Percentiles rank a stretch among this genome's conserved stretches.
Evolutionary conservation across 2,329 filamentous ascomycete species (phyloP).

Genomic region (Aureobasidium pullulans): DNA sequence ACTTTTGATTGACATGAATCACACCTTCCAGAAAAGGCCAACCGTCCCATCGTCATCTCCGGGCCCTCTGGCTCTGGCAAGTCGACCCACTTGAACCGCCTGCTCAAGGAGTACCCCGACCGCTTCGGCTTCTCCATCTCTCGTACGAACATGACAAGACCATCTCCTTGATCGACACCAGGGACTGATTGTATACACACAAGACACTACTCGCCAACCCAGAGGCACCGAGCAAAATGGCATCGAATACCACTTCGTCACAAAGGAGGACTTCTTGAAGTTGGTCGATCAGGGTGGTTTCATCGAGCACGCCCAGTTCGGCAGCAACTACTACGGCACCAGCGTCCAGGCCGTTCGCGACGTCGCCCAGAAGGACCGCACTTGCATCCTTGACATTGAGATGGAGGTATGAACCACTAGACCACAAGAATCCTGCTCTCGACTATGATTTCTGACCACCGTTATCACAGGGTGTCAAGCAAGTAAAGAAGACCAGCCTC

Average conservation of each 20-base stretch:
- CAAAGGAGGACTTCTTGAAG: slow-evolving; percentile 57
- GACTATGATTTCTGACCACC: neutral
- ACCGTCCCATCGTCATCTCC: slow-evolving; percentile 62
- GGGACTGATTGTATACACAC: neutral
- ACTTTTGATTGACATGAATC: slow-evolving; percentile 3
- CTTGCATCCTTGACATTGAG: slow-evolving; percentile 87
- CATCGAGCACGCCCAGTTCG: slow-evolving; percentile 81
- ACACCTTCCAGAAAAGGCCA: slow-evolving; percentile 1
- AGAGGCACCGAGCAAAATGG: slow-evolving; percentile 69
- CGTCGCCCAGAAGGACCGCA: slow-evolving; percentile 60
- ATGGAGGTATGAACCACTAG: slow-evolving; percentile 61
- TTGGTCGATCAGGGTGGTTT: slow-evolving; percentile 66
- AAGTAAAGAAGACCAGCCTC: slow-evolving; percentile 70
- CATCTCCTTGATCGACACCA: neutral
- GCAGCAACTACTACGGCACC: slow-evolving; percentile 81
- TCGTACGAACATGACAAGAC: slow-evolving; percentile 34
- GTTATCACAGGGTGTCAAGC: slow-evolving; percentile 66
- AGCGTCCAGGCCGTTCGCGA: slow-evolving; percentile 71
- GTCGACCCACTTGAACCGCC: slow-evolving; percentile 66
- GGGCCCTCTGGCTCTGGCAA: slow-evolving; percentile 77
- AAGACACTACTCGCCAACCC: slow-evolving; percentile 64
- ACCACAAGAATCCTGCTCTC: neutral
- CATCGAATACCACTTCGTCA: slow-evolving; percentile 73
- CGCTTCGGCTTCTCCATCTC: slow-evolving; percentile 56
- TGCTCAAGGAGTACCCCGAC: slow-evolving; percentile 59